A percentile compares a stretch with the other conserved stretches of the same genome.
Evolutionary conservation across 2,329 filamentous ascomycete genomes (phyloP).

Genomic region (Akanthomyces muscarius): DNA sequence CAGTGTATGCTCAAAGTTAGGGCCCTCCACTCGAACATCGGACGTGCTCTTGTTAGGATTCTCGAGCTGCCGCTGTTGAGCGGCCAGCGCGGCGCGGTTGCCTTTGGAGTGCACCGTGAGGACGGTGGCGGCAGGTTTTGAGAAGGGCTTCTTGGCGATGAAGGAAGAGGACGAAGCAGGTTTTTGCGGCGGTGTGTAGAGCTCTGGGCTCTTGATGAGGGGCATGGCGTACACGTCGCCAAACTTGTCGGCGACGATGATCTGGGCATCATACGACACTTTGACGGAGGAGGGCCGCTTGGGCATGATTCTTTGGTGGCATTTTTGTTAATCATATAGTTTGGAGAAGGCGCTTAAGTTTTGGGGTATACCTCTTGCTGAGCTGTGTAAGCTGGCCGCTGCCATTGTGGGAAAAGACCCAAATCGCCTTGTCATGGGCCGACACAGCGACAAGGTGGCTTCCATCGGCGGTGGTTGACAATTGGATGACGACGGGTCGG

Average conservation of each 20-base stretch:
- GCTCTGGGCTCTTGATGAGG: conserved; percentile 44
- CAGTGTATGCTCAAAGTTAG: conserved; percentile 68
- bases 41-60: conserved; percentile 21
- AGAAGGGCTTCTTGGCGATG: conserved; percentile 22
- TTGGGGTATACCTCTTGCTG: conserved; percentile 60
- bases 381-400: conserved; percentile 60
- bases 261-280: conserved; percentile 65
- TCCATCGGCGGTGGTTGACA: conserved; percentile 61
- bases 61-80: conserved; percentile 50
- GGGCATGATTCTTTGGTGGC: conserved; percentile 65
- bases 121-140: conserved; percentile 51
- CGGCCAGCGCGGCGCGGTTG: conserved; percentile 56
- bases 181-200: conserved; percentile 22
- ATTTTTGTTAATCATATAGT: conserved; percentile 22
- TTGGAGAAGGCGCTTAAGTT: not conserved
- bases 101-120: conserved; percentile 62
- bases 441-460: conserved; percentile 73
- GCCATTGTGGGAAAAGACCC: conserved; percentile 68
- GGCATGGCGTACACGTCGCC: conserved; percentile 92
- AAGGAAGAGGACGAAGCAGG: conserved; percentile 21
- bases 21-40: conserved; percentile 32
- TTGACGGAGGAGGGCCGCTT: conserved; percentile 79
- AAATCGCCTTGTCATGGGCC: conserved; percentile 86
- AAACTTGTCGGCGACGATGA: conserved; percentile 90
- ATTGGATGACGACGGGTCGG: conserved; percentile 62